Evolutionary conservation across 257 asterid genomes (phyloP).

Genomic region (Thymus mandschuricus): DNA sequence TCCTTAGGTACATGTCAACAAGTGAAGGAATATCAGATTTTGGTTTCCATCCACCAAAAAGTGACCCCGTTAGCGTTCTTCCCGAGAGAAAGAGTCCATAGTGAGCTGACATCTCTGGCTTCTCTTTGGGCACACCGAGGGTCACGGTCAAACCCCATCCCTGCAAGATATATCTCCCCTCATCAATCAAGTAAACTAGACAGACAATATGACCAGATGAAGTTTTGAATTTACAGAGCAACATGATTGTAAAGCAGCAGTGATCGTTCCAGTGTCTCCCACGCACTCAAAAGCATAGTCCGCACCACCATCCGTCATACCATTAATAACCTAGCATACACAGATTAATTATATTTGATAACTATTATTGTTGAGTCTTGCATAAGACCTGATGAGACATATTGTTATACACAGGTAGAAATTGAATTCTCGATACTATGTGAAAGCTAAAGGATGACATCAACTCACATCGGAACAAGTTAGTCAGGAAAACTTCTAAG

Average conservation of each 20-base stretch:
- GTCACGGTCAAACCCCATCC: conserved; percentile 97
- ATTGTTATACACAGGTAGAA: not conserved
- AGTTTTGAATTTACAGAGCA: conserved; percentile 57
- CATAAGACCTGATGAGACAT: not conserved
- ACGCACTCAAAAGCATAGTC: conserved; percentile 95
- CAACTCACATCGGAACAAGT: not conserved
- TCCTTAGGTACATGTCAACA: conserved; percentile 75
- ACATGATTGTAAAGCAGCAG: conserved; percentile 89
- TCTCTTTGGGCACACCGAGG: conserved; percentile 91
- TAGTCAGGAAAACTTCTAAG: not conserved
- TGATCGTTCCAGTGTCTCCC: conserved; percentile 78
- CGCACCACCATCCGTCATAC: conserved; percentile 85
- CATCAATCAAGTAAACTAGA: conserved; percentile 13
- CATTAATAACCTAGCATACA: conserved; percentile 60
- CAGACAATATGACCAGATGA: conserved; percentile 11
- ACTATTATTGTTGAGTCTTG: not conserved
- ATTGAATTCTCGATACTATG: not conserved
- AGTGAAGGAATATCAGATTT: conserved; percentile 88
- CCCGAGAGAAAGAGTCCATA: conserved; percentile 81
- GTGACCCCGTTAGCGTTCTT: conserved; percentile 80
- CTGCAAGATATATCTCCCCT: conserved; percentile 36
- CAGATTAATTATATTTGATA: conserved; percentile 3
- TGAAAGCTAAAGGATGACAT: not conserved
- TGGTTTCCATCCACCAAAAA: conserved; percentile 97
- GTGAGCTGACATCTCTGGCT: conserved; percentile 76